Evolutionary conservation across 1,139 yeast genomes (phyloP).

Genomic region (Lodderomyces parapsilosis): DNA sequence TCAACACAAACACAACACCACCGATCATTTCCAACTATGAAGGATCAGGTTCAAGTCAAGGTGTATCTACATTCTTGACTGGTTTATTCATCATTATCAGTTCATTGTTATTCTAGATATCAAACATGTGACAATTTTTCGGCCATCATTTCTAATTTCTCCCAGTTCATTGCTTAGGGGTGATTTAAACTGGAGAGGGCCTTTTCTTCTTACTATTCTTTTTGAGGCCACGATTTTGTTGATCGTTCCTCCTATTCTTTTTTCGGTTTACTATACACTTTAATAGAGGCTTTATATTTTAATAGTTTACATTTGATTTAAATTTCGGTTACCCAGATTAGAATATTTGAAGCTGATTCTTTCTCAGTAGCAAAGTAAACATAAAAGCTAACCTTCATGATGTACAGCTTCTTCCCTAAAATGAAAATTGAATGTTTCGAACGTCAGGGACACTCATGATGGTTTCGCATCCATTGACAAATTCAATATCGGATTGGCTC

Average conservation of each 20-base stretch:
- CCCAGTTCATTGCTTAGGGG: too few relatives aligned
- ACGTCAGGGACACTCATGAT: slow-evolving; percentile 72
- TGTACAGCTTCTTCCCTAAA: slow-evolving; percentile 29
- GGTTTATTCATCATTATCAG: background rate
- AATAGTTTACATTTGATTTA: too few relatives aligned
- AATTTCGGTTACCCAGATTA: too few relatives aligned
- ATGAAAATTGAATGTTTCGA: slow-evolving; percentile 59
- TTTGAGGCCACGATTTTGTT: too few relatives aligned
- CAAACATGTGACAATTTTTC: too few relatives aligned
- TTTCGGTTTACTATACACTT: background rate
- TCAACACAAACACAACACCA: background rate
- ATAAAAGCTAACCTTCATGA: background rate
- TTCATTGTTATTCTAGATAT: too few relatives aligned
- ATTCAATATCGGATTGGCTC: slow-evolving; percentile 54
- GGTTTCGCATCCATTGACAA: slow-evolving; percentile 66
- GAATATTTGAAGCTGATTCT: background rate
- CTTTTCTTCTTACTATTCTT: too few relatives aligned
- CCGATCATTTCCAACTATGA: background rate
- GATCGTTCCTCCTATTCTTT: too few relatives aligned
- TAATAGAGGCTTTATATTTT: too few relatives aligned
- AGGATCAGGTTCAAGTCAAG: background rate
- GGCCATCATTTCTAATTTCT: background rate
- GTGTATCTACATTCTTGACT: background rate
- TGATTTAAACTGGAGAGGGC: too few relatives aligned
- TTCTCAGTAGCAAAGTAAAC: background rate